Conservation (phyloP, 2,329 filamentous ascomycete species). For the Volutella citrinella region DNA sequence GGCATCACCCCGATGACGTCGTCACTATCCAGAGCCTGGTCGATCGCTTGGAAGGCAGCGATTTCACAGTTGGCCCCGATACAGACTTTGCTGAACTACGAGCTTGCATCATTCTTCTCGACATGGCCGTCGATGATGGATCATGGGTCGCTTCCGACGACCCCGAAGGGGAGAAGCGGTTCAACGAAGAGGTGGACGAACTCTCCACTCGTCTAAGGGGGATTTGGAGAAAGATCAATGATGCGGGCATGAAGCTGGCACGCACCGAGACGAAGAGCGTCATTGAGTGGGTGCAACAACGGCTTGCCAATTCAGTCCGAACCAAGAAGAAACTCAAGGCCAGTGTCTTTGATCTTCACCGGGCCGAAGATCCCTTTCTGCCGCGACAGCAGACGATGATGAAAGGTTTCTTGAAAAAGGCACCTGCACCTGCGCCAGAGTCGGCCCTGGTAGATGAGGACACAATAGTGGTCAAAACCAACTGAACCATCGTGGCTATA, state of each 20-base stretch:
- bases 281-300: constrained; percentile 71
- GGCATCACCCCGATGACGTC: constrained; percentile 37
- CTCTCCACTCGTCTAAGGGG: constrained; percentile 59
- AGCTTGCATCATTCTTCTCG: constrained; percentile 65
- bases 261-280: constrained; percentile 75
- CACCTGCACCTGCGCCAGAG: constrained; percentile 8
- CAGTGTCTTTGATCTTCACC: constrained; percentile 45
- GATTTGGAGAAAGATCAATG: constrained; percentile 63
- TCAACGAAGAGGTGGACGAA: constrained; percentile 69
- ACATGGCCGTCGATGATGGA: constrained; percentile 70
- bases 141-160: constrained; percentile 25
- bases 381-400: constrained; percentile 49
- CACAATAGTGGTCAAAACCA: constrained; percentile 23
- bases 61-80: constrained; percentile 50
- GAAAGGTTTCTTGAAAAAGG: constrained; percentile 42
- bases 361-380: constrained; percentile 35
- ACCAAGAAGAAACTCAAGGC: constrained; percentile 56
- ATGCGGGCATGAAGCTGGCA: constrained; percentile 68
- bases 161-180: constrained; percentile 40
- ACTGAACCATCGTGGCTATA: no score
- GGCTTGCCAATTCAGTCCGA: constrained; percentile 68
- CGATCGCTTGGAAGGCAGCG: constrained; percentile 42
- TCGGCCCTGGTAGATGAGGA: constrained; percentile 8
- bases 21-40: constrained; percentile 44
- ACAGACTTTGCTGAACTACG: constrained; percentile 69